Evolutionary conservation across 2,329 filamentous ascomycete species (phyloP), one percentile per base, ranked within the genome.

Genomic region (Cladosporium sp.): DNA sequence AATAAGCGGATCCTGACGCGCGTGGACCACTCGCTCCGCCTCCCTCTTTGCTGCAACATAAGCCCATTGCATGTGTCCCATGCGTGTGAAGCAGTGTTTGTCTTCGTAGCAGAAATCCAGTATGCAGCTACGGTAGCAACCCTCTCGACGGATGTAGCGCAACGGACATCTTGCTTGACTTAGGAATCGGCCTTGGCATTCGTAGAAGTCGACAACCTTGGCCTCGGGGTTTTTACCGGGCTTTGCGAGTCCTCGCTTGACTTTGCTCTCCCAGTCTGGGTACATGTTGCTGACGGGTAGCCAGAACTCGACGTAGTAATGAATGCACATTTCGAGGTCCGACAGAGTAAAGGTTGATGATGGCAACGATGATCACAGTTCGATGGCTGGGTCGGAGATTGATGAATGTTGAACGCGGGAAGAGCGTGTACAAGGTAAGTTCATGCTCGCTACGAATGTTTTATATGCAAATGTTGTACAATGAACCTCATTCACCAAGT

Each of bases 381-480:
- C 20, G 24, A 22, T 3, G 42, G 7, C 6, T 28, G 22, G 15
- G 24, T 9, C 12, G 8, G 28, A 9, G 42, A 4, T 13, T 28
- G 42, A 45, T 8, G 22, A 10, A 22, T 28, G 42, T 25, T 34
- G 24, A 44, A 32, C 6, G n/a, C 17, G 32, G 10, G 24, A 53
- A 53, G 36, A 28, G 25, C 25, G 35, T 24, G 36, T 28, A 24
- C n/a, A n/a, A n/a, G n/a, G n/a, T 19, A 20, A 28, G 5, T 22
- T 20, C 12, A 44, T 40, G 28, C 24, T 44, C 15, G 24, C 32
- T 24, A 35, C 20, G 20, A 35, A 37, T 10, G 13, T 53, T 44
- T 42, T 53, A 53, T 53, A 53, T 13, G 25, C 20, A 40, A 12
- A 34, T 47, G 40, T 55, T 47, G 52, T 55, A 55, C 52, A 55